A percentile compares a stretch with the other conserved stretches of the same genome.
These are phyloP conservation scores for Fusarium goolgardi DNA, from an alignment of 2,329 filamentous ascomycete species.

Conservation along the genomic window DNA sequence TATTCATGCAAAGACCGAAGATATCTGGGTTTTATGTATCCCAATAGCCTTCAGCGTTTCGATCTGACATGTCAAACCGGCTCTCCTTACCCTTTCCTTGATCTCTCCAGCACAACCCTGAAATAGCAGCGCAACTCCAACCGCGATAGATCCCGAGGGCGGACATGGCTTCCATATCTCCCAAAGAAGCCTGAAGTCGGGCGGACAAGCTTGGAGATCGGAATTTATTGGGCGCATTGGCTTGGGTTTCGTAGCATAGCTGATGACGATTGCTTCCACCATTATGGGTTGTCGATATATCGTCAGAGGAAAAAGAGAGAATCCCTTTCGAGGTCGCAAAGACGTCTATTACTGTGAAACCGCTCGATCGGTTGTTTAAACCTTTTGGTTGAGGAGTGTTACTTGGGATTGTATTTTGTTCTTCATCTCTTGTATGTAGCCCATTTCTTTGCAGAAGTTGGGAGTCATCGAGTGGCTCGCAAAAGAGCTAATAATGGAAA, in stretches of 20 bases:
- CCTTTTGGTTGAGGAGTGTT: conserved; percentile 1
- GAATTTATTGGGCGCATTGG: conserved; percentile 9
- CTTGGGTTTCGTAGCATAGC: conserved; percentile 24
- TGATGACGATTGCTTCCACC: conserved; percentile 22
- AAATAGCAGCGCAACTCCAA: conserved; percentile 31
- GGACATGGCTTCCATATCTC: conserved; percentile 35
- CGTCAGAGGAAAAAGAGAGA: not conserved
- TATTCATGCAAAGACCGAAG: conserved; percentile 1
- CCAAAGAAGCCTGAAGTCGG: conserved; percentile 15
- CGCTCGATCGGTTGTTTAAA: conserved; percentile 14
- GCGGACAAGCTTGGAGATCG: conserved; percentile 14
- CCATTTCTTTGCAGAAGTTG: not conserved
- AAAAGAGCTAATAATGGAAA: conserved; percentile 13
- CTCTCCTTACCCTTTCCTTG: conserved; percentile 10
- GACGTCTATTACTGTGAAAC: conserved; percentile 30
- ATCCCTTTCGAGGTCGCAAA: not conserved
- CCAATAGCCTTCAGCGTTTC: not conserved
- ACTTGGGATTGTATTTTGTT: conserved; percentile 5
- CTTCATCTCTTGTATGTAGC: conserved; percentile 1
- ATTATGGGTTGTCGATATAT: conserved; percentile 15
- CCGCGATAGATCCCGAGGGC: conserved; percentile 33
- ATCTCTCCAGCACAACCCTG: not conserved
- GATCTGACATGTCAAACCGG: conserved; percentile 2
- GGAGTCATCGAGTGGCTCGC: not conserved
- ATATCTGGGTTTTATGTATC: conserved; percentile 27